These are phyloP conservation scores for Panellus pusillus DNA, from an alignment of 768 basidiomycete genomes.

Conservation along the genomic window DNA sequence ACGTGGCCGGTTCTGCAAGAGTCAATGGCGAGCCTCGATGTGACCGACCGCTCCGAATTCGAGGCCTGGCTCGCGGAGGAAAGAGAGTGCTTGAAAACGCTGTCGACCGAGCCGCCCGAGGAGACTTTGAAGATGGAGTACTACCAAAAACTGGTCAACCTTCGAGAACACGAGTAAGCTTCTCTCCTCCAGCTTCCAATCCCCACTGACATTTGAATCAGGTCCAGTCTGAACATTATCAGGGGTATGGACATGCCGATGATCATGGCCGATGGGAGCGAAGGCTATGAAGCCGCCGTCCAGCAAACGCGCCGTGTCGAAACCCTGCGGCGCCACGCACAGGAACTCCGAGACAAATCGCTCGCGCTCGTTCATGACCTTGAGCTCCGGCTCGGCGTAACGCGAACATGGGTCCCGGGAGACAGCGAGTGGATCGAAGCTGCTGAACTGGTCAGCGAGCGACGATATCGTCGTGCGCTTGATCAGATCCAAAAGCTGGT, in stretches of 20 bases:
- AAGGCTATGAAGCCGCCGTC: too few species aligned
- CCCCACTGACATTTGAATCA: neutral
- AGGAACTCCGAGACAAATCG: slow-evolving; percentile 4
- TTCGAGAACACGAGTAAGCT: slow-evolving; percentile 1
- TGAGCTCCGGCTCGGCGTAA: slow-evolving; percentile 2
- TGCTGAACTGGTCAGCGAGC: slow-evolving; percentile 1
- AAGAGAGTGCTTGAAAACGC: slow-evolving; percentile 15
- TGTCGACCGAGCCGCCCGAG: slow-evolving; percentile 19
- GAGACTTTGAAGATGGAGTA: slow-evolving; percentile 21
- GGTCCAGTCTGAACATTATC: neutral
- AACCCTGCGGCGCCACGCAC: too few species aligned
- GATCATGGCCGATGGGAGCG: neutral
- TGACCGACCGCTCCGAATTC: too few species aligned
- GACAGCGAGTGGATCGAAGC: slow-evolving; percentile 19
- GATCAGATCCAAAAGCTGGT: slow-evolving; percentile 23
- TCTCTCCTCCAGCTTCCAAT: neutral
- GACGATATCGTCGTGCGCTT: slow-evolving; percentile 16
- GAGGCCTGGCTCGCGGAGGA: slow-evolving; percentile 8
- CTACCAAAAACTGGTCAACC: slow-evolving; percentile 13
- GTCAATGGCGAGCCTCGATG: too few species aligned
- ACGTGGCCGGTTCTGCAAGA: too few species aligned
- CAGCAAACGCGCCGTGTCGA: too few species aligned
- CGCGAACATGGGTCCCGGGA: slow-evolving; percentile 16
- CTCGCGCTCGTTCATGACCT: slow-evolving; percentile 3
- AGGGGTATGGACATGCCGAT: neutral